These are phyloP conservation scores for Chimonanthus salicifolius DNA, from an alignment of 164 flowering plant genomes.

Conservation along the genomic window DNA sequence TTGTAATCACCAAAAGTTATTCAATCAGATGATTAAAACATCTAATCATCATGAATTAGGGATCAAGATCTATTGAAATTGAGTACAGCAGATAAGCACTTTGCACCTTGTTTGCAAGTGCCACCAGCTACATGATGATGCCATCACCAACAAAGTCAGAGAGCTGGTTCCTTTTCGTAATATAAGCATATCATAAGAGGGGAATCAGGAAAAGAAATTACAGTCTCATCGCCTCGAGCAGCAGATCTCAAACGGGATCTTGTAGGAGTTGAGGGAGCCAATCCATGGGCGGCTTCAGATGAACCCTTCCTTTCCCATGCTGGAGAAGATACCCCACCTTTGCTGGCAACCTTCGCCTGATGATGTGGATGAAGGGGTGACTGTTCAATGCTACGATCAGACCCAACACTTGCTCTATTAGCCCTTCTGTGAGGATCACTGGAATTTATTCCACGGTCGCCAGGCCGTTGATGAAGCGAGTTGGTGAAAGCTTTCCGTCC, in stretches of 20 bases:
- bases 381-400: slow-evolving; percentile 36
- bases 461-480: slow-evolving; percentile 5
- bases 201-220: slow-evolving; percentile 17
- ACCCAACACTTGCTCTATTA: slow-evolving; percentile 24
- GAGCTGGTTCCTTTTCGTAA: not conserved
- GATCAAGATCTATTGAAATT: too few species aligned
- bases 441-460: slow-evolving; percentile 5
- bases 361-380: slow-evolving; percentile 41
- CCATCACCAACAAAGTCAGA: not conserved
- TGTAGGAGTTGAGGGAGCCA: slow-evolving; percentile 39
- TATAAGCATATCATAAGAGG: not conserved
- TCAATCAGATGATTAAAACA: not conserved
- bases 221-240: slow-evolving; percentile 37
- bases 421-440: slow-evolving; percentile 11
- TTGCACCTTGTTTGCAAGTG: not conserved
- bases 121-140: not conserved
- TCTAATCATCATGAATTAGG: not conserved
- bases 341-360: slow-evolving; percentile 28
- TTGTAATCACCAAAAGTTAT: not conserved
- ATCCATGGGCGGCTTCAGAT: slow-evolving; percentile 35
- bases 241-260: slow-evolving; percentile 35
- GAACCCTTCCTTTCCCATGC: slow-evolving; percentile 39
- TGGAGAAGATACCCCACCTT: slow-evolving; percentile 35
- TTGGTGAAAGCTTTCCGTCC: slow-evolving; percentile 18
- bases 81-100: not conserved